phyloP scores from a whole-genome alignment of 768 basidiomycete species.

The Strobilomyces dryophilus region DNA sequence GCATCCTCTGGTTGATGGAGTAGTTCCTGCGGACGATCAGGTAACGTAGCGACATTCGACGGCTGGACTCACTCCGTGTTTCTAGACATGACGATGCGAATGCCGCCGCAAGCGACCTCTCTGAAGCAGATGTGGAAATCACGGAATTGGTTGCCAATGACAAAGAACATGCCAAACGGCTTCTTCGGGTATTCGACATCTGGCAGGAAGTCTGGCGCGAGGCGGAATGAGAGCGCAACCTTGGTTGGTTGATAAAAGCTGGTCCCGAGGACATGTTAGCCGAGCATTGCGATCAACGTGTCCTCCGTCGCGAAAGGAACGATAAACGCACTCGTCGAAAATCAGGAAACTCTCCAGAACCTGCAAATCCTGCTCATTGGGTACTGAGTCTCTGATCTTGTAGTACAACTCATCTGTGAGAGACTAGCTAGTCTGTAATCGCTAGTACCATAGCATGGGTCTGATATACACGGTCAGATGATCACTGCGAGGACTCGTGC shows the following conservation, averaged over 20 bases:
- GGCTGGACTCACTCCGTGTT: constrained; percentile 71
- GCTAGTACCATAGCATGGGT: constrained; percentile 95
- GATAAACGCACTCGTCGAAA: constrained; percentile 79
- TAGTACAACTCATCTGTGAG: constrained; percentile 82
- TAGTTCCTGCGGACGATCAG: constrained; percentile 58
- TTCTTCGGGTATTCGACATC: constrained; percentile 92
- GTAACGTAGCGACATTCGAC: neutral
- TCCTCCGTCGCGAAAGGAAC: neutral
- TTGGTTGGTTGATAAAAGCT: constrained; percentile 99
- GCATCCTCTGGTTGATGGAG: constrained; percentile 91
- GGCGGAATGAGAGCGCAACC: constrained; percentile 93
- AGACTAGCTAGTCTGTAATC: constrained; percentile 81
- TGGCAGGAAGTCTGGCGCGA: constrained; percentile 89
- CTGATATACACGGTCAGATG: constrained; percentile 36
- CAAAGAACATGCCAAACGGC: constrained; percentile 92
- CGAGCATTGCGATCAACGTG: constrained; percentile 4
- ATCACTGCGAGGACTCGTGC: neutral
- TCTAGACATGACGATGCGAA: constrained; percentile 92
- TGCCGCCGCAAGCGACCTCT: constrained; percentile 98
- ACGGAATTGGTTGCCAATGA: constrained; percentile 90
- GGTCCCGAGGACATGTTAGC: constrained; percentile 86
- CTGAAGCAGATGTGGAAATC: constrained; percentile 95
- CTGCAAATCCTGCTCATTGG: constrained; percentile 89
- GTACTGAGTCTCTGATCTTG: constrained; percentile 78
- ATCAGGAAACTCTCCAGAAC: constrained; percentile 92